Evolutionary conservation across 2,329 filamentous ascomycete species (phyloP).

Genomic region (Colletotrichum echinochloae): DNA sequence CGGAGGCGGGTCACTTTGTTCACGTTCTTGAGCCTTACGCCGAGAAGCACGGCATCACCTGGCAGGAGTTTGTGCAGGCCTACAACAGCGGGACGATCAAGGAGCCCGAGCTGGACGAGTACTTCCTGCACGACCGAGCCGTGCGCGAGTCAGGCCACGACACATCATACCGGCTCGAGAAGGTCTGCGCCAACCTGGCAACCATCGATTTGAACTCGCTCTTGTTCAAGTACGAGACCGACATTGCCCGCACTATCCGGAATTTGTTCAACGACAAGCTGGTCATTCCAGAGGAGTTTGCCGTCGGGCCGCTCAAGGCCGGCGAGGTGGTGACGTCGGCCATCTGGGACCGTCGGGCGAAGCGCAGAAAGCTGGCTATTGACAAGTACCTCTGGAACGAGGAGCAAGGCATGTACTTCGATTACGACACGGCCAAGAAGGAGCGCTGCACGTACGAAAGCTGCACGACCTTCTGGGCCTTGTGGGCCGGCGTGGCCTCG

Average conservation of each 20-base stretch:
- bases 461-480: slow-evolving; percentile 95
- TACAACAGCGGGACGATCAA: slow-evolving; percentile 84
- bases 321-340: slow-evolving; percentile 84
- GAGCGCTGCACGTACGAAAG: slow-evolving; percentile 87
- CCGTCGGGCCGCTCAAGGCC: slow-evolving; percentile 73
- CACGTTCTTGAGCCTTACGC: slow-evolving; percentile 86
- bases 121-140: slow-evolving; percentile 95
- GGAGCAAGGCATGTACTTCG: slow-evolving; percentile 94
- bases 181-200: slow-evolving; percentile 86
- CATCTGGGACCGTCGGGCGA: slow-evolving; percentile 89
- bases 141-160: slow-evolving; percentile 98
- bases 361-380: slow-evolving; percentile 84
- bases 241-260: slow-evolving; percentile 89
- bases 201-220: slow-evolving; percentile 96
- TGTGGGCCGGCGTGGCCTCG: slow-evolving; percentile 92
- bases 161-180: slow-evolving; percentile 93
- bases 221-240: slow-evolving; percentile 96
- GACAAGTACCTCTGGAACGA: slow-evolving; percentile 97
- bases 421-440: slow-evolving; percentile 90
- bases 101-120: slow-evolving; percentile 92
- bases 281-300: slow-evolving; percentile 85
- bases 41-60: slow-evolving; percentile 84
- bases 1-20: slow-evolving; percentile 86
- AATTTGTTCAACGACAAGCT: slow-evolving; percentile 86
- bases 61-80: slow-evolving; percentile 85